Percentiles rank a stretch among this genome's conserved stretches.
Evolutionary conservation across 2,329 filamentous ascomycete genomes (phyloP).

Genomic region (Fusarium penzigii): DNA sequence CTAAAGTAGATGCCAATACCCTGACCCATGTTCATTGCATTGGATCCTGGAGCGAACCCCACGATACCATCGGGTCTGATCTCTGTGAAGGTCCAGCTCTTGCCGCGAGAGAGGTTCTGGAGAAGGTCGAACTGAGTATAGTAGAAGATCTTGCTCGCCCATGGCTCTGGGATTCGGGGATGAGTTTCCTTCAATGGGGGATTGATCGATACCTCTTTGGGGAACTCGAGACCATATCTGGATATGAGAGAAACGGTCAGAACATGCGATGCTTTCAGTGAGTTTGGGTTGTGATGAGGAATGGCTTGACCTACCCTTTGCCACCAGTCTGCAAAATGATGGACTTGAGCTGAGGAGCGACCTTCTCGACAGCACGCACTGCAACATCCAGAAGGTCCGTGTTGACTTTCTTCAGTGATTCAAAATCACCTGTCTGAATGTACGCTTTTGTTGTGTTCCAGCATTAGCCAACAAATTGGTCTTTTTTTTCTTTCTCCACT

Average conservation of each 20-base stretch:
- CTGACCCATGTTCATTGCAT: constrained; percentile 18
- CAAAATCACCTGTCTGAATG: constrained; percentile 3
- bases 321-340: constrained; percentile 19
- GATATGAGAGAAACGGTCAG: too few species aligned
- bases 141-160: constrained; percentile 18
- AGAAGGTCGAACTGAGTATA: constrained; percentile 16
- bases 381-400: constrained; percentile 3
- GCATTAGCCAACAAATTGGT: too few species aligned
- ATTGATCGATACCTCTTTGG: constrained; percentile 7
- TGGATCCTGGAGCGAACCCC: constrained; percentile 13
- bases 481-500: too few species aligned
- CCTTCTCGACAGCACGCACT: constrained; percentile 6
- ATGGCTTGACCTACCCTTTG: constrained; percentile 13
- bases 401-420: constrained; percentile 2
- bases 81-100: constrained; percentile 19
- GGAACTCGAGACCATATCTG: constrained; percentile 18
- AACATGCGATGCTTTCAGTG: too few species aligned
- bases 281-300: neutral
- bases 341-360: constrained; percentile 4
- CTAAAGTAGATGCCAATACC: constrained; percentile 15
- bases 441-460: constrained; percentile 6
- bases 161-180: constrained; percentile 17
- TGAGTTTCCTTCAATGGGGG: constrained; percentile 8
- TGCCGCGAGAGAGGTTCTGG: constrained; percentile 5
- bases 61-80: constrained; percentile 21